These are phyloP conservation scores for Pichia sporocuriosa DNA, from an alignment of 805 yeast genomes.

Conservation along the genomic window DNA sequence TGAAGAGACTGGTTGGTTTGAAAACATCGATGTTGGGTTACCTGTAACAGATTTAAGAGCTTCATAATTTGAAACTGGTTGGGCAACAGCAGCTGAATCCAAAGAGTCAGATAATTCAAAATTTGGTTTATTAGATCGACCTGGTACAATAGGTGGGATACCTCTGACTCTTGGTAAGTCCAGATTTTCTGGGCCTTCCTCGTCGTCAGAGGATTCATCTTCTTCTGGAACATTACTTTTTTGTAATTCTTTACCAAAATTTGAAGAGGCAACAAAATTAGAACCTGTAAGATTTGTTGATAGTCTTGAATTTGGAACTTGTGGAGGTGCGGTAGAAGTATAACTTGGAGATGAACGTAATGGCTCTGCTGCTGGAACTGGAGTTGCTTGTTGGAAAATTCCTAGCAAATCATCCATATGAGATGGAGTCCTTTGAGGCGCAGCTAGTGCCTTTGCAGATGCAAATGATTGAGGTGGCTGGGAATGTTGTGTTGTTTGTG, in stretches of 20 bases:
- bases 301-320: conserved; percentile 31
- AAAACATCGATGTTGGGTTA: conserved; percentile 10
- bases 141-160: conserved; percentile 30
- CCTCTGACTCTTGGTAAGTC: conserved; percentile 20
- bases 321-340: conserved; percentile 19
- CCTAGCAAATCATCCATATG: conserved; percentile 63
- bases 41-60: conserved; percentile 31
- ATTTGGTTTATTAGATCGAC: conserved; percentile 30
- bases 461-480: conserved; percentile 15
- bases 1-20: conserved; percentile 15
- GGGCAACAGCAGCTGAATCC: conserved; percentile 11
- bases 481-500: conserved; percentile 1
- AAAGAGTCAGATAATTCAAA: conserved; percentile 17
- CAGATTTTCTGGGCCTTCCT: conserved; percentile 32
- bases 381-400: conserved; percentile 39
- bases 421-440: conserved; percentile 22
- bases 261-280: conserved; percentile 72
- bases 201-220: conserved; percentile 27
- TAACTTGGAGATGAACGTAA: conserved; percentile 18
- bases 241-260: conserved; percentile 72
- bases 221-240: conserved; percentile 21
- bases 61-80: conserved; percentile 37
- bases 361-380: conserved; percentile 23
- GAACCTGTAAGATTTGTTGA: neutral
- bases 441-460: conserved; percentile 14